These are phyloP conservation scores for Mortierella claussenii DNA, from an alignment of 192 early-diverging fungal species.

Conservation along the genomic window DNA sequence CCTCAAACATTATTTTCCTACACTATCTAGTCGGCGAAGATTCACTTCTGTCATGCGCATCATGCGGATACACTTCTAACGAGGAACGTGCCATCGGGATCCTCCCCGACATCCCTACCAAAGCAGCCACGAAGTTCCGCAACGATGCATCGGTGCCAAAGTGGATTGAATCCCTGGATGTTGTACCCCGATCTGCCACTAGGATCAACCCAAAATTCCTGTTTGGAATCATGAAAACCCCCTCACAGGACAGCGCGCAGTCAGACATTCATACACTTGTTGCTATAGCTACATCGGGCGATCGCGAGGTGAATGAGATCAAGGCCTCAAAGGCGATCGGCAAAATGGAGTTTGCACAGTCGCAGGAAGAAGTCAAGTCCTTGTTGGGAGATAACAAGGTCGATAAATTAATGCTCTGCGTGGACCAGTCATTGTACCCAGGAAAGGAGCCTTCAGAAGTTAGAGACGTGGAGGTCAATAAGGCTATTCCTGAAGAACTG, in stretches of 20 bases:
- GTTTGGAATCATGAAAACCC: slow-evolving; percentile 27
- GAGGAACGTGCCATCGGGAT: slow-evolving; percentile 77
- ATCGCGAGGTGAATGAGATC: slow-evolving; percentile 45
- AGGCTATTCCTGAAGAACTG: slow-evolving; percentile 9
- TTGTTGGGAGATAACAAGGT: slow-evolving; percentile 22
- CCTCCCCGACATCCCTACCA: slow-evolving; percentile 24
- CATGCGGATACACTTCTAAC: slow-evolving; percentile 88
- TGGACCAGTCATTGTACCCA: slow-evolving; percentile 47
- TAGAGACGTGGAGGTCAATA: slow-evolving; percentile 3
- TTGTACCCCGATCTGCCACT: slow-evolving; percentile 21
- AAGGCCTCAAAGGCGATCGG: slow-evolving; percentile 40
- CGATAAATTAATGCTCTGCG: slow-evolving; percentile 27
- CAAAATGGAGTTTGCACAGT: slow-evolving; percentile 19
- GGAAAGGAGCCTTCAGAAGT: slow-evolving; percentile 6
- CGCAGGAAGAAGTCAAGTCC: slow-evolving; percentile 28
- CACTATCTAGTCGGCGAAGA: slow-evolving; percentile 91
- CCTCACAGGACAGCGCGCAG: slow-evolving; percentile 3
- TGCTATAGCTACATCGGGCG: slow-evolving; percentile 28
- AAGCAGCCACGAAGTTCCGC: slow-evolving; percentile 38
- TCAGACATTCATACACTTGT: slow-evolving; percentile 6
- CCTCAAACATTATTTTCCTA: not conserved
- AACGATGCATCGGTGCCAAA: slow-evolving; percentile 17
- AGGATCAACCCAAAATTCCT: slow-evolving; percentile 37
- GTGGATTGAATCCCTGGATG: slow-evolving; percentile 45
- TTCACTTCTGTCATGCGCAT: slow-evolving; percentile 71